Percentiles rank a stretch among this genome's conserved stretches.
phyloP scores from a whole-genome alignment of 305 asterid genomes.

The Fraxinus xanthoxyloides region DNA sequence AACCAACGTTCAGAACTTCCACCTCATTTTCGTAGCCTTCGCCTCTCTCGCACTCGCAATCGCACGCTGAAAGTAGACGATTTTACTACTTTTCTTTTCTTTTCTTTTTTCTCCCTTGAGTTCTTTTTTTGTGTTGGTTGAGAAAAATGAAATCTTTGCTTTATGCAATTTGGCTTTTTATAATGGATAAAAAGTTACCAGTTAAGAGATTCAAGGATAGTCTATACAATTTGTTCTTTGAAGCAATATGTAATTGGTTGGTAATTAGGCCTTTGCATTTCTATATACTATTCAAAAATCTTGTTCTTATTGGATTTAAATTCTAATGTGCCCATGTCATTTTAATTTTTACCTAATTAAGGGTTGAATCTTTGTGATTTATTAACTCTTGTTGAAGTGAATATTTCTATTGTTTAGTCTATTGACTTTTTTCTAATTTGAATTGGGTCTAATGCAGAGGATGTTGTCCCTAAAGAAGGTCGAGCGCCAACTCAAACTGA shows the following conservation, averaged over 20 bases:
- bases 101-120: no score
- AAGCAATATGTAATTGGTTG: background rate
- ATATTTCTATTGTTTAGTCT: background rate
- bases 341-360: background rate
- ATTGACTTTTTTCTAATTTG: background rate
- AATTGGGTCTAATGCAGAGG: slow-evolving; percentile 40
- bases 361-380: background rate
- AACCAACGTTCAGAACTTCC: no score
- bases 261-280: background rate
- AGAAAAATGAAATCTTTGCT: no score
- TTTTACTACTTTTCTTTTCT: no score
- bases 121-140: no score
- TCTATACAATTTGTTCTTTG: background rate
- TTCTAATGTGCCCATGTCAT: background rate
- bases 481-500: slow-evolving; percentile 58
- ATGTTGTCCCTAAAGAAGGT: slow-evolving; percentile 39
- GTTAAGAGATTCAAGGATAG: background rate
- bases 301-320: background rate
- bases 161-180: background rate
- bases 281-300: background rate
- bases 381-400: background rate
- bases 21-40: no score
- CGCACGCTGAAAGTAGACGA: no score
- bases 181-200: background rate
- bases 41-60: no score